Base-by-base conservation (phyloP, 202 grass and related monocot genomes). In the Setaria italica region DNA sequence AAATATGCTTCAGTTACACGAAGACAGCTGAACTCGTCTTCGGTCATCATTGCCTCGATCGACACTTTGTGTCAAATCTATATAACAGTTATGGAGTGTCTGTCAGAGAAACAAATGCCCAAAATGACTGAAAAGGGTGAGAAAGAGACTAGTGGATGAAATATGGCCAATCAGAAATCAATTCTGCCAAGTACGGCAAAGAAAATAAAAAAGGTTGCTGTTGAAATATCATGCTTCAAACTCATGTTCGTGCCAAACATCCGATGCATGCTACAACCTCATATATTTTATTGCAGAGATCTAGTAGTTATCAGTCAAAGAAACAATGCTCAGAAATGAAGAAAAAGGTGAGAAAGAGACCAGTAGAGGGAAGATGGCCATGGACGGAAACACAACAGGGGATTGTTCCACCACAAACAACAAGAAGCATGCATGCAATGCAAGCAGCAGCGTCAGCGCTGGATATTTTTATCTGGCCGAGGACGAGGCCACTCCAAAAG, bases 381-480 rank as follows among this genome's bases (percentile, higher is more conserved):
- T 37, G n/a, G 42, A 85, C 4, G 39, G 50, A 76, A 84, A 73
- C 32, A 51, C 50, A 69, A 39, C 37, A 39, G 34, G 34, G 3
- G 15, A 65, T 17, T 66, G 9, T 20, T 51, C 11, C 43, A 55
- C 42, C 87, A 67, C 34, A 66, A 72, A 39, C 55, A 80, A 65
- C 53, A 71, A 57, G 7, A 21, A 73, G 10, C 25, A 62, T 62
- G 59, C 58, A 62, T 32, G 25, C 8, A 46, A 10, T 41, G 43
- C 59, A 30, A 12, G 19, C 74, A 67, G 29, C 35, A 54, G 45
- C 77, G 60, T 43, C 51, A 70, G 55, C 19, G 66, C 14, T 53
- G 55, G 76, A 64, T 77, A 35, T 78, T 78, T 88, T 77, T 73
- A 65, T 63, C 67, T 66, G 46, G 11, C 57, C 56, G 46, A 72